Conservation (phyloP, 2,329 filamentous ascomycete genomes). For the Cytospora piceicola region DNA sequence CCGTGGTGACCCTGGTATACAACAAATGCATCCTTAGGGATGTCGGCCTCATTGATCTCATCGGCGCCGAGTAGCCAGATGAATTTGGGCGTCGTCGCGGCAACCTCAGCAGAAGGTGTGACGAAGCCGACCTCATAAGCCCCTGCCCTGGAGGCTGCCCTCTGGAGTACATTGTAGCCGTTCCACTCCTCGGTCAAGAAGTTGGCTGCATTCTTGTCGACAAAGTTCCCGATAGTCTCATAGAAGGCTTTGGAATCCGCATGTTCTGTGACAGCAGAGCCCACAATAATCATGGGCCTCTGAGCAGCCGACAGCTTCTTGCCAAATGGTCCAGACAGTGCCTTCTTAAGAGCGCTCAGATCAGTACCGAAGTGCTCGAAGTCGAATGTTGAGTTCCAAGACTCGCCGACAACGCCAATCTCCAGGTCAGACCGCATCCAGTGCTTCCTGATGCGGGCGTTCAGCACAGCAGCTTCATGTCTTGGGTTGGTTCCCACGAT, state of each 20-base stretch:
- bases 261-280: conserved; percentile 90
- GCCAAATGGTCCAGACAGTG: conserved; percentile 84
- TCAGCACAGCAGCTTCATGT: conserved; percentile 92
- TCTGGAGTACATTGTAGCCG: conserved; percentile 95
- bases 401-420: conserved; percentile 86
- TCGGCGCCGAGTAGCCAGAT: conserved; percentile 96
- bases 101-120: conserved; percentile 78
- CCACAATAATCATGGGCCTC: conserved; percentile 95
- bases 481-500: conserved; percentile 94
- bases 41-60: conserved; percentile 81
- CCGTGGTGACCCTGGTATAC: conserved; percentile 99
- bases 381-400: conserved; percentile 93
- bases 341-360: conserved; percentile 79
- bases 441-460: conserved; percentile 96
- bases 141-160: conserved; percentile 87
- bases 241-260: conserved; percentile 90
- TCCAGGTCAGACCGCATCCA: conserved; percentile 95
- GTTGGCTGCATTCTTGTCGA: conserved; percentile 88
- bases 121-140: conserved; percentile 97
- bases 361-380: conserved; percentile 88
- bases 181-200: conserved; percentile 93
- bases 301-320: conserved; percentile 89
- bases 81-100: conserved; percentile 88
- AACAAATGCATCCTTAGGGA: conserved; percentile 94
- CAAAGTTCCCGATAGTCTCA: conserved; percentile 85